Base-by-base conservation (phyloP, 2,329 filamentous ascomycete species). In the Penicillium sp. region DNA sequence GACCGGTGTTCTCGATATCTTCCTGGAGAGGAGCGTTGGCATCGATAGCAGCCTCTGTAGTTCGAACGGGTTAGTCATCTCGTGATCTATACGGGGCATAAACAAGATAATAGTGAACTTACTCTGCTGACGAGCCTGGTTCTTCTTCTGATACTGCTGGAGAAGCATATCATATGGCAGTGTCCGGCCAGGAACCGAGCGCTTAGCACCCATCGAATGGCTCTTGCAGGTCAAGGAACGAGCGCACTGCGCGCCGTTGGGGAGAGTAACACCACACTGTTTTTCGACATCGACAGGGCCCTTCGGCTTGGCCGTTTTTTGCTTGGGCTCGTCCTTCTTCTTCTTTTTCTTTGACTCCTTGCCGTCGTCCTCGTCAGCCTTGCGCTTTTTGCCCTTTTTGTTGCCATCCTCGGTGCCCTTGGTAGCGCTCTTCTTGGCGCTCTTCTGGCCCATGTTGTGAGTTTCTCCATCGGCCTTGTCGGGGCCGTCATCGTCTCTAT, bases 51-150 rank as follows among this genome's bases (percentile, higher is more conserved):
- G 93, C 93, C 79, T 97, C 91, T 94, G 73, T 68, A 72, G 43
- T 57, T 53, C 56, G 43, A 41, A 39, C n/a, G 49, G 17, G 59
- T 64, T 36, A 66, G 63, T 54, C 53, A 57, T 57, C 38, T 55
- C 10, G 25, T 47, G 49, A 82, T 21, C 25, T 42, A 50, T 13
- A 51, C 4, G 6, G 10, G 23, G 9, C 13, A 29, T 47, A 4
- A 60, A 47, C 17, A 25, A 19, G 60, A 60, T 41, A 33, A 44
- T 3, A 42, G 29, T 43, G 83, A 88, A 78, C 53, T 13, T 82
- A 93, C 91, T 96, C 76, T 97, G 94, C 78, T 96, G 91, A 71
- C 96, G 96, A 23, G 94, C 94, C 75, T 97, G 94, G 69, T 99
- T 99, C 82, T 97, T 97, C 83, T 97, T 97, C 75, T 94, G 90